A percentile compares a stretch with the other conserved stretches of the same genome.
Evolutionary conservation across 768 basidiomycete species (phyloP).

Genomic region (Calvatia gigantea): DNA sequence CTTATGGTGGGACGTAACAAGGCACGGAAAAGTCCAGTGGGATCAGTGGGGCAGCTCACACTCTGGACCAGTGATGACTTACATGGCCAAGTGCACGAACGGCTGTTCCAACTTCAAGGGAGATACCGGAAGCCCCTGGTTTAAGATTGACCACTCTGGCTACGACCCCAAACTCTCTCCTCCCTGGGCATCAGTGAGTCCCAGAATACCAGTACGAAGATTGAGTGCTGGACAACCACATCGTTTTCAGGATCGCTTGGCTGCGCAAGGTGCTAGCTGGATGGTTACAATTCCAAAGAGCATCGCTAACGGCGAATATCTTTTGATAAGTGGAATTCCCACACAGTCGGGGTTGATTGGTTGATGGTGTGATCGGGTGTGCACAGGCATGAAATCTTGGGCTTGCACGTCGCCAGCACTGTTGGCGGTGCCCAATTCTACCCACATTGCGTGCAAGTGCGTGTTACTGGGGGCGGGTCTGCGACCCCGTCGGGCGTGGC

Average conservation of each 20-base stretch:
- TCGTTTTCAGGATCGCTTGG: constrained; percentile 10
- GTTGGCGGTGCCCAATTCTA: constrained; percentile 38
- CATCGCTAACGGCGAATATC: constrained; percentile 32
- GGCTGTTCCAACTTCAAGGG: constrained; percentile 21
- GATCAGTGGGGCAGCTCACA: constrained; percentile 13
- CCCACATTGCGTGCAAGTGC: constrained; percentile 31
- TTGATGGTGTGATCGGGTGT: background rate
- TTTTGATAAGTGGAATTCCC: constrained; percentile 16
- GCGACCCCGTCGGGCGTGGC: constrained; percentile 30
- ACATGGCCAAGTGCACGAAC: constrained; percentile 19
- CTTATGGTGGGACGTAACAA: background rate
- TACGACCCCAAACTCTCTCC: constrained; percentile 12
- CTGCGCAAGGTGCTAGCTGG: constrained; percentile 27
- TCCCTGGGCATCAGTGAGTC: constrained; percentile 17
- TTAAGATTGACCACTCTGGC: constrained; percentile 13
- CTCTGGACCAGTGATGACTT: constrained; percentile 18
- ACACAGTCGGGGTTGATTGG: too few species aligned
- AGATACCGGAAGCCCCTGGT: constrained; percentile 17
- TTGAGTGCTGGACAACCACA: constrained; percentile 46
- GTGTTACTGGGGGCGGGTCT: constrained; percentile 29
- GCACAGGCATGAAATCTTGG: constrained; percentile 29
- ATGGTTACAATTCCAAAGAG: constrained; percentile 29
- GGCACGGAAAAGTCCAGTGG: constrained; percentile 13
- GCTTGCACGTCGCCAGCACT: constrained; percentile 29
- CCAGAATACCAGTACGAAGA: background rate